A percentile compares a stretch with the other conserved stretches of the same genome.
Evolutionary conservation across 306 rosid genomes (phyloP).

Genomic region (Castanopsis chinensis): DNA sequence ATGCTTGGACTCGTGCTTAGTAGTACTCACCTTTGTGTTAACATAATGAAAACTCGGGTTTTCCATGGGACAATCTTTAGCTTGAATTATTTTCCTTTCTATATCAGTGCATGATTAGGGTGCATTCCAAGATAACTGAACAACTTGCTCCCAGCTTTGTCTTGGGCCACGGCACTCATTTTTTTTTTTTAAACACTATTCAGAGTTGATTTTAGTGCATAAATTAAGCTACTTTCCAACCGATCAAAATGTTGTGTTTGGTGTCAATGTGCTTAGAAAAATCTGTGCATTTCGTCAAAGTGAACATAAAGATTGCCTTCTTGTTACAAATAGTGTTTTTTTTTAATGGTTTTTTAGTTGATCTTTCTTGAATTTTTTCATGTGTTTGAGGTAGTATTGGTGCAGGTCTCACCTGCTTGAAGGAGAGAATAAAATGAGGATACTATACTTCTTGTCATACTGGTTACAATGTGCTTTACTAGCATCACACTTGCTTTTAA

Average conservation of each 20-base stretch:
- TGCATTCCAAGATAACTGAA: conserved; percentile 31
- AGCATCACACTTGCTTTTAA: too few species aligned
- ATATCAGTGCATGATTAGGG: conserved; percentile 8
- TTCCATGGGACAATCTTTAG: conserved; percentile 18
- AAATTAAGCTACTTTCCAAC: background rate
- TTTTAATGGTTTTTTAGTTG: too few species aligned
- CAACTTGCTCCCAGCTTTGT: conserved; percentile 13
- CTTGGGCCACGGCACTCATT: background rate
- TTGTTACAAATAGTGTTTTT: too few species aligned
- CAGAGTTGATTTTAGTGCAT: too few species aligned
- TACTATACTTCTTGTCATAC: too few species aligned
- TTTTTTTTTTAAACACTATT: background rate
- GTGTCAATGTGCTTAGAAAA: background rate
- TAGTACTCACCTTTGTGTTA: conserved; percentile 9
- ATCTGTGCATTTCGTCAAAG: background rate
- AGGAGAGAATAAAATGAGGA: too few species aligned
- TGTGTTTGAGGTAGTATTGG: too few species aligned
- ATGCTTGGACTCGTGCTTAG: background rate
- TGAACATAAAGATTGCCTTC: too few species aligned
- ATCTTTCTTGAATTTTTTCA: too few species aligned
- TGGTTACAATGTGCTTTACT: too few species aligned
- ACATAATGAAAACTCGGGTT: conserved; percentile 10
- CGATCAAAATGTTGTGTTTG: background rate
- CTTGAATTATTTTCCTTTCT: conserved; percentile 41
- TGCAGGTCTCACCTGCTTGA: too few species aligned